These are phyloP conservation scores for Lactarius sp. DNA, from an alignment of 768 basidiomycete species.

Conservation along the genomic window DNA sequence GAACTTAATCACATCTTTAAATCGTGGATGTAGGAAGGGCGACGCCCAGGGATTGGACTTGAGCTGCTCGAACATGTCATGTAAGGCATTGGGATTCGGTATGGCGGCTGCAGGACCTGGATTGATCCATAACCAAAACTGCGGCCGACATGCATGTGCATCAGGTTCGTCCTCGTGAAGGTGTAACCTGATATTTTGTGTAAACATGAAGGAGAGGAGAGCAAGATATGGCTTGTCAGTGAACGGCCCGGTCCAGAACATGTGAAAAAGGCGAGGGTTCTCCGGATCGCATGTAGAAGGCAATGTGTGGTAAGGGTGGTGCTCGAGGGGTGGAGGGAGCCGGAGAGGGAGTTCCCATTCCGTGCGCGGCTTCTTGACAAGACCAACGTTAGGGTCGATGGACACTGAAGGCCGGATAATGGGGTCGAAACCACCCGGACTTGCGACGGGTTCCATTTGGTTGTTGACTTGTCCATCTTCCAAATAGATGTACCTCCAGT, in stretches of 20 bases:
- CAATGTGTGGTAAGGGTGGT: conserved; percentile 54
- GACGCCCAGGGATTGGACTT: conserved; percentile 89
- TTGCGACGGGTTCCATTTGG: conserved; percentile 34
- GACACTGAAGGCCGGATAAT: conserved; percentile 27
- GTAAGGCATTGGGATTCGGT: conserved; percentile 74
- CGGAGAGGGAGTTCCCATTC: conserved; percentile 56
- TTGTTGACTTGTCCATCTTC: conserved; percentile 49
- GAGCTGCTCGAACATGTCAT: conserved; percentile 80
- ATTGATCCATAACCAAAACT: conserved; percentile 98
- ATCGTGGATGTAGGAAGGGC: conserved; percentile 89
- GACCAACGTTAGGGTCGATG: conserved; percentile 47
- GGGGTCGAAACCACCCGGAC: conserved; percentile 29
- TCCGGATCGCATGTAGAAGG: conserved; percentile 73
- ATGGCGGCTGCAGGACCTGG: conserved; percentile 92
- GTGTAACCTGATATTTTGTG: conserved; percentile 88
- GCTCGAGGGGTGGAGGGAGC: conserved; percentile 48
- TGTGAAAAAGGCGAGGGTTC: conserved; percentile 88
- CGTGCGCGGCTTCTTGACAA: conserved; percentile 52
- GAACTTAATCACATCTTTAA: conserved; percentile 90
- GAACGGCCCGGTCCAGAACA: conserved; percentile 99
- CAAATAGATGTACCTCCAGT: conserved; percentile 86
- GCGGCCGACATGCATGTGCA: conserved; percentile 68
- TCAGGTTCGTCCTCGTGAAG: conserved; percentile 46
- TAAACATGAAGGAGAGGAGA: conserved; percentile 89
- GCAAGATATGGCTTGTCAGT: conserved; percentile 98